Evolutionary conservation across 1,284 basidiomycete species (phyloP), one percentile per base, ranked within the genome.

Genomic region (Microbotryum intermedium): DNA sequence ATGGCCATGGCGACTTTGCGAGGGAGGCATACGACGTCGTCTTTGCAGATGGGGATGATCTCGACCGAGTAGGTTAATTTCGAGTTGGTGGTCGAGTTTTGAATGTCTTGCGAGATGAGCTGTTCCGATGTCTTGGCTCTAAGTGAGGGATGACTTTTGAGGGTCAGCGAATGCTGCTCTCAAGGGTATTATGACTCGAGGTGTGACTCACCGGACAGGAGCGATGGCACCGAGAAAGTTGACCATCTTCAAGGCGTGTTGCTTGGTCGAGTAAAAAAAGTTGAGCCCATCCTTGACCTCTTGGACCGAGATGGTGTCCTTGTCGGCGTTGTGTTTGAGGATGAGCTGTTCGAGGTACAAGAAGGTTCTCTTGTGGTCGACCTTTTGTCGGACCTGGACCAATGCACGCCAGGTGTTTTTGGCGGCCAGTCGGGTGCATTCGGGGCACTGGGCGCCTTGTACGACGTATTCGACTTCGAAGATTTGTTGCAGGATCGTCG

Each of bases 331-430:
- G 74, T 97, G 90, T 76, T 95, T 97, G 72, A 98, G 79, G 73
- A 98, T 97, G 66, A 97, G 82, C 75, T 98, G 95, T 77, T 98
- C 94, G 63, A 98, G 84, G 79, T 88, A 98, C 72, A 98, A 78
- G 80, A 98, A 98, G 4, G 95, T 98, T 60, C 95, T 85, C 77
- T 98, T 98, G 76, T 98, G 94, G 13, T 89, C 81, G 53, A 95
- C 92, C 78, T 98, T 98, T 74, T 98, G 94, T 53, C 95, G 85
- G 39, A 97, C 91, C 79, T 98, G 95, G 3, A 98, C 92, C 56
- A 91, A 81, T 0, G 94, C 92, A 72, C 90, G 90, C 95, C 94
- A 98, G 0, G 92, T 97, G 74, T 98, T 97, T 78, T 98, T 98
- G 4, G 95, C 94, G 0, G 94, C 95, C 6, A 97, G 81, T 67